Base-by-base conservation (phyloP, 2,329 filamentous ascomycete genomes). In the Fusarium nisikadoi region DNA sequence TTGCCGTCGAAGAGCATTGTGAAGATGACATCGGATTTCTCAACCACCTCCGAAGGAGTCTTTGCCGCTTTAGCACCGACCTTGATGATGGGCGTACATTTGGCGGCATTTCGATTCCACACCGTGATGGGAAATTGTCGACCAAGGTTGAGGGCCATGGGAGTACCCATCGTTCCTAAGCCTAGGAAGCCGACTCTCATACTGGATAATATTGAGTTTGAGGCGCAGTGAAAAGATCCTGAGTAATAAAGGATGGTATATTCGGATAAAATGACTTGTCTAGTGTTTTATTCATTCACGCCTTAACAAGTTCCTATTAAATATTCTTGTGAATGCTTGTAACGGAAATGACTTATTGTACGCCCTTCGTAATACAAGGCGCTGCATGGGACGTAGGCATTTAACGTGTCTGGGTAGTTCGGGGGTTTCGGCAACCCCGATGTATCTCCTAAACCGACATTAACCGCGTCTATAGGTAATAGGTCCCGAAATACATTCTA, bases 251-350 rank as follows among this genome's bases (percentile, higher is more conserved):
- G 11, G 13, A 2, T 10, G 11, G 9, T 16, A 0, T 47, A 16
- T 31, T n/a, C 8, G 13, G 19, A 8, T 11, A 13, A 1, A 29
- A 16, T 5, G 6, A 2, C 20, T 16, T n/a, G 6, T 29, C 8
- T 20, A 5, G 6, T 11, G 8, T 2, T 16, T 1, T 0, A 14
- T 16, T n/a, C 7, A 7, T n/a, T 6, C 3, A 4, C 7, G 7
- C 0, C 6, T 9, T 14, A 3, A 8, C 9, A 5, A 6, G 10
- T 20, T 19, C 27, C 1, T 3, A 20, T 2, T 14, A 20, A 45
- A 0, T 0, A 27, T 1, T 14, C 12, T 31, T 9, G 3, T 5
- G 11, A 38, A 38, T 17, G 19, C 19, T 17, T 3, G 10, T 19
- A 8, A 1, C 6, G 23, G 11, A 35, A 35, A 19, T 20, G 25